Base-by-base conservation (phyloP, 2,329 filamentous ascomycete species). In the Aureobasidium sp. region DNA sequence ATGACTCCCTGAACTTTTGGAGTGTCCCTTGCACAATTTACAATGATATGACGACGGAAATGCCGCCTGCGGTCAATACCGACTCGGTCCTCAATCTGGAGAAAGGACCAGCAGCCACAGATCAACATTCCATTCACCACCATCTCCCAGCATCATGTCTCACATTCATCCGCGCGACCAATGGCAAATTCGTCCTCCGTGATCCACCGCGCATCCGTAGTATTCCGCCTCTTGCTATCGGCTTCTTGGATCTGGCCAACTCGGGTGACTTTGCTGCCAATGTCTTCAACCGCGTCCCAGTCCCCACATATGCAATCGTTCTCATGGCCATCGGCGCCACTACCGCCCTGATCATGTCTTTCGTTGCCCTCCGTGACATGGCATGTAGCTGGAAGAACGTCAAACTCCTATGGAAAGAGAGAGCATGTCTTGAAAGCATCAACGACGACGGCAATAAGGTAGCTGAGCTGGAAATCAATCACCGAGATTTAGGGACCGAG, bases 221-320 rank as follows among this genome's bases (percentile, higher is more conserved):
- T 84, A 68, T 88, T 87, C 66, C 84, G 74, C 63, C 84, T 80
- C 37, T 59, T 0, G 69, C 73, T 13, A 74, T 82, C 1, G 82
- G 81, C 0, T 79, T 80, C 52, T 77, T 84, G 20, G 82, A 84
- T 64, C 73, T 83, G 1, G 79, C 79, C 59, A 84, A 84, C 66
- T 80, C 81, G 0, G 77, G 77, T 1, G 82, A 84, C 66, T 84
- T 84, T 61, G 80, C 82, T 0, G 82, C 82, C 61, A 84, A 84
- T 61, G 77, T 84, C 1, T 84, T 80, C 79, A 84, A 84, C 65
- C 65, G 77, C 1, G 71, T 77, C 0, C 82, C 81, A 0, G 75
- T 82, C 0, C 82, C 82, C 0, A 65, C 68, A 1, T 79, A 79
- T 55, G 82, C 80, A 9, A 70, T 77, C 0, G 75, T 78, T 0